These are phyloP conservation scores for Fusarium sp. DNA, from an alignment of 2,329 filamentous ascomycete genomes.

Conservation along the genomic window DNA sequence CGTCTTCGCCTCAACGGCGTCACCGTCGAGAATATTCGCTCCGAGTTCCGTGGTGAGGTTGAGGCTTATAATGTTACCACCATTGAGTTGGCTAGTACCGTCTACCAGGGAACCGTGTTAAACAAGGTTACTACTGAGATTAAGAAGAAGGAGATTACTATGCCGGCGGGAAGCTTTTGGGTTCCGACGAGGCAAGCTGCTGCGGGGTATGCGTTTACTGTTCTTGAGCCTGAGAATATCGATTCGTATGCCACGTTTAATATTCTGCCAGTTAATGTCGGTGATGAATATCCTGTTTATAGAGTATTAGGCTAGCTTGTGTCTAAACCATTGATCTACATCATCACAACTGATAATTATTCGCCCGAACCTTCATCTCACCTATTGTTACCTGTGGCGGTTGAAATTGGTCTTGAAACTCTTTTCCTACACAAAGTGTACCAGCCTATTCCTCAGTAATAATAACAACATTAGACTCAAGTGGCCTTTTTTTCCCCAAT, in stretches of 20 bases:
- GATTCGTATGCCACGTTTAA: conserved; percentile 41
- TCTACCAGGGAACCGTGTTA: conserved; percentile 39
- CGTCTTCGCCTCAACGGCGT: conserved; percentile 37
- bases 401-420: too few relatives aligned
- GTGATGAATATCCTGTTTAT: conserved; percentile 44
- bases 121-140: conserved; percentile 36
- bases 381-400: too few relatives aligned
- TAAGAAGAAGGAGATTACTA: conserved; percentile 23
- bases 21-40: conserved; percentile 30
- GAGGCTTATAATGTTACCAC: conserved; percentile 35
- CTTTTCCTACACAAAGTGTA: too few relatives aligned
- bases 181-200: conserved; percentile 41
- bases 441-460: fast-evolving
- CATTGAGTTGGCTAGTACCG: conserved; percentile 6
- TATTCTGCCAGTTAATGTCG: conserved; percentile 33
- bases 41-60: conserved; percentile 37
- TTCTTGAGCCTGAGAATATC: conserved; percentile 42
- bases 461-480: fast-evolving
- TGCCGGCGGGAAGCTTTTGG: conserved; percentile 41
- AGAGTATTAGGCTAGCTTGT: conserved; percentile 20
- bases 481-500: fast-evolving
- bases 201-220: conserved; percentile 40
- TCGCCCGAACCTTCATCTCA: too few relatives aligned
- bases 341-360: too few relatives aligned
- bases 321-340: background rate